Evolutionary conservation across 345 rosid genomes (phyloP).

Genomic region (Dipteronia dyeriana): DNA sequence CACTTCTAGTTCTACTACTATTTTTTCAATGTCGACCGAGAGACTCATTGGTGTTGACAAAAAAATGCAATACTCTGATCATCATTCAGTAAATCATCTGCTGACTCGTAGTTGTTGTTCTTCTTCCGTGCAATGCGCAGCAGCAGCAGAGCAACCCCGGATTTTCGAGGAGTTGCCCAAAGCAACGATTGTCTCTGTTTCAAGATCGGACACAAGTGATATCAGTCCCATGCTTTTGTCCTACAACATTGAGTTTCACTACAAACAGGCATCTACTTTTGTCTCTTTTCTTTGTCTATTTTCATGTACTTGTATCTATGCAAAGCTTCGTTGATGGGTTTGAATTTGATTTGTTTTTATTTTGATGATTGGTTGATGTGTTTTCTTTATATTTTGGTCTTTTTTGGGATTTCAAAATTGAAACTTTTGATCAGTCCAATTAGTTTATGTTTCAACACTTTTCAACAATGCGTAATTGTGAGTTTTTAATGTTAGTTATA

Average conservation of each 20-base stretch:
- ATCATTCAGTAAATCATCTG: slow-evolving; percentile 5
- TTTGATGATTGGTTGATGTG: background rate
- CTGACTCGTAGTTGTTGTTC: slow-evolving; percentile 13
- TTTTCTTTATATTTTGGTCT: background rate
- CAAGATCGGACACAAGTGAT: slow-evolving; percentile 74
- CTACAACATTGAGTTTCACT: slow-evolving; percentile 72
- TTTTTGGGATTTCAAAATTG: background rate
- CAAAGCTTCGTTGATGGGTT: background rate
- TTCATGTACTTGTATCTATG: background rate
- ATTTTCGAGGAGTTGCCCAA: slow-evolving; percentile 73
- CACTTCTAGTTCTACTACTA: background rate
- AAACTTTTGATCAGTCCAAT: background rate
- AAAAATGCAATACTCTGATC: slow-evolving; percentile 30
- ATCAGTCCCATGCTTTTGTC: slow-evolving; percentile 88
- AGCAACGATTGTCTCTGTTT: slow-evolving; percentile 69
- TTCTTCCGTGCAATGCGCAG: slow-evolving; percentile 30
- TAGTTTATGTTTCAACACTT: background rate
- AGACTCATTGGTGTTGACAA: slow-evolving; percentile 37
- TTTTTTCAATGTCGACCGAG: slow-evolving; percentile 51
- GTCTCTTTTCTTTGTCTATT: background rate
- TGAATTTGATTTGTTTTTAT: background rate
- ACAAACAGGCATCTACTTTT: slow-evolving; percentile 59
- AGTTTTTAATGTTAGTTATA: background rate
- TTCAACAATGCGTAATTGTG: background rate
- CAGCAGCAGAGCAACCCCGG: slow-evolving; percentile 21